phyloP scores from a whole-genome alignment of 768 basidiomycete genomes.

The Rhizopogon rudus region DNA sequence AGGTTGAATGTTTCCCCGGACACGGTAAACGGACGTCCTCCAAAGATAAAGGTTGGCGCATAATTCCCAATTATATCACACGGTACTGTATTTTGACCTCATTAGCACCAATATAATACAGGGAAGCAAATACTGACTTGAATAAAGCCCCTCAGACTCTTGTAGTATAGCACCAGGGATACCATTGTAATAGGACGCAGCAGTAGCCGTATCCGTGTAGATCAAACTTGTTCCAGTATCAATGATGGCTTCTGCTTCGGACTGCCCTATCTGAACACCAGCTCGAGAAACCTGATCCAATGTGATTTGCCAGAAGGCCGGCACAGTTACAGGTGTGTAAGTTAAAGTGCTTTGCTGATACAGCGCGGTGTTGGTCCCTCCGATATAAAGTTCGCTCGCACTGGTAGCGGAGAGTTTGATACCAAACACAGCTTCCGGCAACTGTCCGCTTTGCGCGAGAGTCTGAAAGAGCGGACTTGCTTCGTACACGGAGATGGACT shows the following conservation, averaged over 20 bases:
- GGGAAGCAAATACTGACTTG: constrained; percentile 13
- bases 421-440: constrained; percentile 36
- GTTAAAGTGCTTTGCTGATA: constrained; percentile 44
- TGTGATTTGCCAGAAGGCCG: constrained; percentile 34
- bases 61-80: constrained; percentile 23
- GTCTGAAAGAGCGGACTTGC: constrained; percentile 40
- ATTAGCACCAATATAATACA: neutral
- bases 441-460: constrained; percentile 31
- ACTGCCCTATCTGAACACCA: constrained; percentile 7
- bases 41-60: constrained; percentile 33
- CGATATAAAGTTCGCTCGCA: constrained; percentile 51
- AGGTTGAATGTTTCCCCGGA: constrained; percentile 36
- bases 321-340: constrained; percentile 25
- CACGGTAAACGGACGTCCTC: constrained; percentile 33
- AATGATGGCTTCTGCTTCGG: constrained; percentile 25
- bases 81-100: constrained; percentile 21
- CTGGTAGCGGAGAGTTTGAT: constrained; percentile 40
- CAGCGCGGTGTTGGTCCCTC: constrained; percentile 43
- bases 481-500: constrained; percentile 29
- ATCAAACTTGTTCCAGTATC: constrained; percentile 30
- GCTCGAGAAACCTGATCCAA: constrained; percentile 23
- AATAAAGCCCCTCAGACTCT: constrained; percentile 21
- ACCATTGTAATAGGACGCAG: constrained; percentile 22
- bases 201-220: constrained; percentile 18
- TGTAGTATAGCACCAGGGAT: constrained; percentile 23